Conservation (phyloP, 805 yeast genomes). For the Schwanniomyces occidentalis region DNA sequence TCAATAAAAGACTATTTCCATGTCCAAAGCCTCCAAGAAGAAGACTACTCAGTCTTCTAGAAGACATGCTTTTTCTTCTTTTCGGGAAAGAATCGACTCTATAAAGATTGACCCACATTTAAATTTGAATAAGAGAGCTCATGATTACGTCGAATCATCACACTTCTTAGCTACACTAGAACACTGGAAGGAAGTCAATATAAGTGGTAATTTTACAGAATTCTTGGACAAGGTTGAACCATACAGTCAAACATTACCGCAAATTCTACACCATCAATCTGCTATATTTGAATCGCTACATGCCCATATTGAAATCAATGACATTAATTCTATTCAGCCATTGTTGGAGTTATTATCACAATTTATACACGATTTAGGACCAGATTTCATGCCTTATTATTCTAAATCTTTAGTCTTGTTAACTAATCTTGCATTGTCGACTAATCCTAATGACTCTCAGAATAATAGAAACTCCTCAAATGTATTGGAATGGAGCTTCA, state of each 20-base stretch:
- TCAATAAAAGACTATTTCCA: constrained; percentile 1
- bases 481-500: constrained; percentile 80
- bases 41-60: constrained; percentile 57
- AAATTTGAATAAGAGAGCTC: constrained; percentile 56
- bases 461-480: constrained; percentile 56
- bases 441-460: constrained; percentile 48
- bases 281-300: constrained; percentile 54
- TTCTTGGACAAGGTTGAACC: constrained; percentile 58
- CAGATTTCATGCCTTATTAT: constrained; percentile 81
- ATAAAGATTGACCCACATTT: constrained; percentile 76
- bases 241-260: constrained; percentile 71
- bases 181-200: constrained; percentile 86
- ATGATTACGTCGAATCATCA: constrained; percentile 71
- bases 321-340: constrained; percentile 76
- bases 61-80: constrained; percentile 66
- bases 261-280: constrained; percentile 68
- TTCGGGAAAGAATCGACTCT: constrained; percentile 80
- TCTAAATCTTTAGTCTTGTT: constrained; percentile 51
- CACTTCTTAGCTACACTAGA: constrained; percentile 77
- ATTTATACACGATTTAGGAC: constrained; percentile 88
- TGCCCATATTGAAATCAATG: constrained; percentile 51
- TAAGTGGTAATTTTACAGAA: constrained; percentile 68
- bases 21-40: constrained; percentile 12
- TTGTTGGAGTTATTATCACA: constrained; percentile 75
- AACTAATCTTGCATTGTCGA: constrained; percentile 42